A percentile compares a stretch with the other conserved stretches of the same genome.
Evolutionary conservation across 805 yeast species (phyloP).

Genomic region (Candida tammaniensis): DNA sequence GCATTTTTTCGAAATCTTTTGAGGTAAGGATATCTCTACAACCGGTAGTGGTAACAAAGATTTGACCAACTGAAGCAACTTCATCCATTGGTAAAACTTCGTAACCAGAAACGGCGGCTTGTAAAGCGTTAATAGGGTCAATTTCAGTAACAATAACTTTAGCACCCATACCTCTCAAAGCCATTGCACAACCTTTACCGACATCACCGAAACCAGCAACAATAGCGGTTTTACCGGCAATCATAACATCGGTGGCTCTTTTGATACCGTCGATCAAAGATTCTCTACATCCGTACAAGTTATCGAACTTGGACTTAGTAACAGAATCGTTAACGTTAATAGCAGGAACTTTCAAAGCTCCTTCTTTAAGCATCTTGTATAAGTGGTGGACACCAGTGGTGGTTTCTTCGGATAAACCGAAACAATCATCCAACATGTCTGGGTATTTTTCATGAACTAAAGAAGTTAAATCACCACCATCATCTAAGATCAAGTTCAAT

Average conservation of each 20-base stretch:
- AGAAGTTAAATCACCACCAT: constrained; percentile 98
- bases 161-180: constrained; percentile 98
- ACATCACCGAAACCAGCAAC: constrained; percentile 99
- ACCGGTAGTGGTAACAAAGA: constrained; percentile 98
- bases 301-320: constrained; percentile 98
- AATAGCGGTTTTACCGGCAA: constrained; percentile 98
- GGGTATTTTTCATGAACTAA: constrained; percentile 97
- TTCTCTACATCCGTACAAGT: constrained; percentile 99
- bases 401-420: constrained; percentile 97
- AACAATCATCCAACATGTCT: constrained; percentile 93
- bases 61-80: constrained; percentile 90
- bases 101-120: constrained; percentile 99
- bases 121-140: constrained; percentile 98
- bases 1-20: constrained; percentile 86
- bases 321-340: constrained; percentile 98
- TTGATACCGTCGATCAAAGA: constrained; percentile 97
- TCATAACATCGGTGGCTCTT: constrained; percentile 99
- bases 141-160: constrained; percentile 96
- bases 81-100: constrained; percentile 95
- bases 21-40: constrained; percentile 97
- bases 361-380: constrained; percentile 91
- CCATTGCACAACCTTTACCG: constrained; percentile 99
- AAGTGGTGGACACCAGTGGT: constrained; percentile 99
- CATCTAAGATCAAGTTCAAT: constrained; percentile 96
- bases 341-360: constrained; percentile 93